Conservation (phyloP, 352 stramenopile species). For the Globisporangium ultimum region DNA sequence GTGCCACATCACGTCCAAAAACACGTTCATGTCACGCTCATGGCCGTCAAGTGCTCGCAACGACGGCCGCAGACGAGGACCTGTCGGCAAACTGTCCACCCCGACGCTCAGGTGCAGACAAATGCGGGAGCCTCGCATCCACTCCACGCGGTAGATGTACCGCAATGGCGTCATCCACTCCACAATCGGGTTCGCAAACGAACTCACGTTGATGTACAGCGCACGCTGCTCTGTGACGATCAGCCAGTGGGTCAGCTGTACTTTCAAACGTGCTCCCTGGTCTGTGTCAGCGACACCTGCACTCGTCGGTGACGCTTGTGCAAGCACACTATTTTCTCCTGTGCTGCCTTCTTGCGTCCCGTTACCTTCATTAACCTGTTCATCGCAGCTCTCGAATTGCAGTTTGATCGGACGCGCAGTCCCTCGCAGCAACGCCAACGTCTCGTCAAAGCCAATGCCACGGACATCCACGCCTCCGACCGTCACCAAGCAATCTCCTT, state of each 20-base stretch:
- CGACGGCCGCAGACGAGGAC: slow-evolving; percentile 63
- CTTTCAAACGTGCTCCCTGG: slow-evolving; percentile 39
- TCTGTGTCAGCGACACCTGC: slow-evolving; percentile 21
- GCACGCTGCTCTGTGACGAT: slow-evolving; percentile 86
- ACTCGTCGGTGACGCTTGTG: slow-evolving; percentile 4
- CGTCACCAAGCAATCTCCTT: slow-evolving; percentile 71
- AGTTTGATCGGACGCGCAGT: slow-evolving; percentile 67
- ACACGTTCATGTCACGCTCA: slow-evolving; percentile 85
- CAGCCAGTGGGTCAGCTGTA: slow-evolving; percentile 81
- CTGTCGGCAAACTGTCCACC: slow-evolving; percentile 81
- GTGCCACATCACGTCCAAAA: slow-evolving; percentile 86
- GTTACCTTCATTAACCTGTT: slow-evolving; percentile 39
- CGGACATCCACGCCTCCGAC: slow-evolving; percentile 80
- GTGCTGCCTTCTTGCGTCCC: slow-evolving; percentile 10
- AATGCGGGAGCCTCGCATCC: slow-evolving; percentile 56
- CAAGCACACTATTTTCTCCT: background rate
- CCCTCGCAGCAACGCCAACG: slow-evolving; percentile 70
- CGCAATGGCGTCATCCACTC: slow-evolving; percentile 89
- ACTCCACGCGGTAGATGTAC: slow-evolving; percentile 84
- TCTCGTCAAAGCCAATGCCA: slow-evolving; percentile 84
- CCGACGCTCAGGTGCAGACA: slow-evolving; percentile 80
- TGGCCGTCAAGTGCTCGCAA: slow-evolving; percentile 70
- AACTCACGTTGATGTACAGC: slow-evolving; percentile 85
- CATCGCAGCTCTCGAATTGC: slow-evolving; percentile 80
- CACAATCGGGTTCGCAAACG: slow-evolving; percentile 68